phyloP scores from a whole-genome alignment of 2,329 filamentous ascomycete genomes.

The Teratosphaeria destructans region DNA sequence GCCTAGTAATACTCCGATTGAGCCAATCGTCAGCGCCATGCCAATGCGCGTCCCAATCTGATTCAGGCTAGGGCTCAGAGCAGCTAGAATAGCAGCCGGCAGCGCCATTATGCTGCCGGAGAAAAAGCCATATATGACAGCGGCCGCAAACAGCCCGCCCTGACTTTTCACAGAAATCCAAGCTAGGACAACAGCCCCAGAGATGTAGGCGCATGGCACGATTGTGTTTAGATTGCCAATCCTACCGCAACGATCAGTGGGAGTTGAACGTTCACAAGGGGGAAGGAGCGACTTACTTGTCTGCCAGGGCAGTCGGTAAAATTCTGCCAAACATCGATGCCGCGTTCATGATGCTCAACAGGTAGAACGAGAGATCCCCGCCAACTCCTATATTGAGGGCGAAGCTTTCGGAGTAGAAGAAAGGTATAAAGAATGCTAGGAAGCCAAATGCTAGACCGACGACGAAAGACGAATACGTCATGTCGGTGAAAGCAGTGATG shows the following conservation, averaged over 20 bases:
- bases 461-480: constrained; percentile 29
- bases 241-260: constrained; percentile 37
- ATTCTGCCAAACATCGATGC: constrained; percentile 45
- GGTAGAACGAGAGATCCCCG: constrained; percentile 39
- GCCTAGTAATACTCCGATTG: constrained; percentile 5
- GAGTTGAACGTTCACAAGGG: not conserved
- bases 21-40: constrained; percentile 35
- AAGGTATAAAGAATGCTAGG: constrained; percentile 26
- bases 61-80: constrained; percentile 35
- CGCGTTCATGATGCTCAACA: constrained; percentile 49
- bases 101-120: constrained; percentile 36
- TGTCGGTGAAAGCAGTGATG: constrained; percentile 28
- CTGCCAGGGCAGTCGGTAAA: constrained; percentile 43
- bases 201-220: constrained; percentile 18
- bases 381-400: constrained; percentile 32
- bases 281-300: constrained; percentile 29
- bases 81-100: constrained; percentile 33
- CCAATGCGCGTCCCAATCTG: constrained; percentile 39
- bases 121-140: constrained; percentile 35
- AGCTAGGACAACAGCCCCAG: constrained; percentile 40
- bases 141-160: constrained; percentile 31
- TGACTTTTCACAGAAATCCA: constrained; percentile 43
- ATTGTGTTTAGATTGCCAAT: constrained; percentile 30
- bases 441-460: constrained; percentile 23
- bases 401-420: constrained; percentile 34